Evolutionary conservation across 805 yeast species (phyloP), one percentile per base, ranked within the genome.

Genomic region (Wickerhamiella occidentalis): DNA sequence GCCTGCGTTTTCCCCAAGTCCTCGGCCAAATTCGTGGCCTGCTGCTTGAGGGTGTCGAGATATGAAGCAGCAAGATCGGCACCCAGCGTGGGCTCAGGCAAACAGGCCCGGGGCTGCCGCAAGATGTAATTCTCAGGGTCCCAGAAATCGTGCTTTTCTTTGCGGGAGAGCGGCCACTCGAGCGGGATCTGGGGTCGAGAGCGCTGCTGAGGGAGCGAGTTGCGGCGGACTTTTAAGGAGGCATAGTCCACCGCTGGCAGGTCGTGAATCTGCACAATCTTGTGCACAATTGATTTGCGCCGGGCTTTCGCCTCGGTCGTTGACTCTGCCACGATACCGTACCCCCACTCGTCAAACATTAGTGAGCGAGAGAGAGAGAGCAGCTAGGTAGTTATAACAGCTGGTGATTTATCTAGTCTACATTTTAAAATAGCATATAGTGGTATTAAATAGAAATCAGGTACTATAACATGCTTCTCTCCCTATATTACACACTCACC

Each of bases 1-100:
- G 59, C 51, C 3, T 77, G 66, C 40, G 85, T 67, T 1, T 68
- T 63, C 21, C 72, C 68, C 47, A 83, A 66, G 15, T 72, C 68
- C 2, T 58, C 59, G 19, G 76, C 63, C 5, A 84, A 66, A 0
- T 56, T 49, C 12, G 67, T 65, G 0, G 85, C 72, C 13, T 40
- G 28, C 6, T 22, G 30, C 12, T 22, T 15, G 9, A 40, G 44
- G 30, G 12, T 15, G n/a, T 22, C 19, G 12, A 40, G 44, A 19
- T 23, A 40, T 8, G 30, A 15, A n/a, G 44, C 29, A 19, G 44
- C 44, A 13, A 40, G n/a, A 25, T 40, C 44, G 30, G 30, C 30
- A 3, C 25, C 30, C 30, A 40, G 19, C 3, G 44, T 40, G 5
- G 44, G 44, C 6, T 22, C 30, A 5, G 44, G 44, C 26, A 22